Base-by-base conservation (phyloP, 768 basidiomycete genomes). In the Amanita muscaria region DNA sequence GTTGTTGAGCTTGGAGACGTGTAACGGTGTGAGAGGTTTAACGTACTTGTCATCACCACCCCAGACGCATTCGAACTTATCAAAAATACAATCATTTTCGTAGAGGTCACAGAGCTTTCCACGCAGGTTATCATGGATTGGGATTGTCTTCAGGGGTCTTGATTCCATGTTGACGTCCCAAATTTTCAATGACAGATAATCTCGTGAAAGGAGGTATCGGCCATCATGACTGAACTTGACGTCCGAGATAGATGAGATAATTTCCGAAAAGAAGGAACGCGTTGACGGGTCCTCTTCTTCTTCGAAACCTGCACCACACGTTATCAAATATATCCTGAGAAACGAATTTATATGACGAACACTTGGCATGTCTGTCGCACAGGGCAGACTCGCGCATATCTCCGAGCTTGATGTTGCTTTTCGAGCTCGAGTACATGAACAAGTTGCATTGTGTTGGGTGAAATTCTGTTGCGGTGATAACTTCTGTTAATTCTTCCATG, bases 121-220 rank as follows among this genome's bases (percentile, higher is more conserved):
- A 42, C 94, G 82, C 35, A 99, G 74, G 64, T 98, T 94, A 56
- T 99, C 96, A 59, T 99, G 96, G 56, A 99, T 98, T 42, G 91
- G 87, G 62, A 99, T 98, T 10, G 92, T 98, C 70, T 96, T 94
- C 48, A 99, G 68, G 11, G 96, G 96, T 55, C 85, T 79, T 51
- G 80, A 83, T 66, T 99, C 96, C 93, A 98, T 98, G 64, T 96
- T 96, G 65, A 98, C 78, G 64, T 99, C 96, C 96, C 96, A 99
- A 59, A 99, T 94, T 74, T 97, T 97, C 56, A 99, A 71, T 44
- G 93, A 94, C 25, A 99, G 71, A 64, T 98, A 99, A 68, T 99
- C 96, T 49, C 96, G 80, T 44, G 92, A 88, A 34, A 99, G 76
- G 58, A 98, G 96, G 67, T 94, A 96, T 50, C 92, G 82, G 4